Evolutionary conservation across 2,329 filamentous ascomycete genomes (phyloP).

Genomic region (Xylaria sp.): DNA sequence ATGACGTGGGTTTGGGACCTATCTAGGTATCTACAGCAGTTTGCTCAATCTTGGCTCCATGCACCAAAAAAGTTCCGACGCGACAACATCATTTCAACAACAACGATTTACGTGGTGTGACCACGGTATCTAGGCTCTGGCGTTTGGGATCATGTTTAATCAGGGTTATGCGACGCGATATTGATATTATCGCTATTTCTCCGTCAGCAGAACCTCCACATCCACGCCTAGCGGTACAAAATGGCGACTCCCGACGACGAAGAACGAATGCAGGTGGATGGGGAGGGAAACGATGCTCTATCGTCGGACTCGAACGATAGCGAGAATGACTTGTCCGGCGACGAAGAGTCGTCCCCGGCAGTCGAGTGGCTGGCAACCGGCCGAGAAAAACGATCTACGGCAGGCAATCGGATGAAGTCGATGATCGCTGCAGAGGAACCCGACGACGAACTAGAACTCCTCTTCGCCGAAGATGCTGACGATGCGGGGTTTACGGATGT

Average conservation of each 20-base stretch:
- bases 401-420: constrained; percentile 84
- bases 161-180: neutral
- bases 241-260: constrained; percentile 56
- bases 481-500: constrained; percentile 77
- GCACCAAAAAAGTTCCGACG: constrained; percentile 25
- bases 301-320: constrained; percentile 52
- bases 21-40: constrained; percentile 2
- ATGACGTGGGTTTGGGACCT: constrained; percentile 14
- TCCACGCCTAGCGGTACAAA: constrained; percentile 32
- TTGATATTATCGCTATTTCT: constrained; percentile 10
- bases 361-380: constrained; percentile 79
- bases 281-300: constrained; percentile 47
- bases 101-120: constrained; percentile 14
- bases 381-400: constrained; percentile 80
- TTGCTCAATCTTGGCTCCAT: neutral
- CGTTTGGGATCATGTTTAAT: neutral
- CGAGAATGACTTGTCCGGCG: constrained; percentile 52
- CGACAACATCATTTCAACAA: constrained; percentile 19
- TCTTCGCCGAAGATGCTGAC: constrained; percentile 79
- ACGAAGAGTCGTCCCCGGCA: constrained; percentile 47
- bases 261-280: constrained; percentile 53
- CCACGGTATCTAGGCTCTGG: neutral
- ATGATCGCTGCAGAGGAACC: constrained; percentile 80
- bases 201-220: neutral
- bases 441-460: constrained; percentile 74